Conservation (phyloP, 2,329 filamentous ascomycete species). For the Samsoniella hepiali region DNA sequence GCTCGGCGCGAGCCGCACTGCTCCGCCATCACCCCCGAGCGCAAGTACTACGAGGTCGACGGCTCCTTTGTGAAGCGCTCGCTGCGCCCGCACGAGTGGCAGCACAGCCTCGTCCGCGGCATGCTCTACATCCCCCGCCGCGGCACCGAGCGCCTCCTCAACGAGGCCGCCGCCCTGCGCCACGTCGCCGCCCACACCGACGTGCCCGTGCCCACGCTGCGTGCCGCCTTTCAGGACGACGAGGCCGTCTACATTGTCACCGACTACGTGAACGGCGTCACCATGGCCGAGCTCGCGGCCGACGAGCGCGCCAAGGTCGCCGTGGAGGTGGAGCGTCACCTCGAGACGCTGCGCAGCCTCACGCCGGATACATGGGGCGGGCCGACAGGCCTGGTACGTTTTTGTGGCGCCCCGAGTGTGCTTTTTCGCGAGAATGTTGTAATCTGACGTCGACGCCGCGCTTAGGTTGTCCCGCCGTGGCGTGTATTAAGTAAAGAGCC, state of each 20-base stretch:
- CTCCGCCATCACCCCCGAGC: conserved; percentile 13
- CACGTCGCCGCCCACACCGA: conserved; percentile 22
- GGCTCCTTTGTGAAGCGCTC: conserved; percentile 21
- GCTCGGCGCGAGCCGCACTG: conserved; percentile 17
- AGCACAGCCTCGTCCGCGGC: conserved; percentile 13
- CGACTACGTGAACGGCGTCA: conserved; percentile 21
- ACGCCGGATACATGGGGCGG: background rate
- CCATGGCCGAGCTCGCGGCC: conserved; percentile 18
- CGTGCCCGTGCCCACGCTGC: conserved; percentile 23
- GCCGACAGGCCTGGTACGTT: background rate
- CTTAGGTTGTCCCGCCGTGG: background rate
- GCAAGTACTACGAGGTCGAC: conserved; percentile 19
- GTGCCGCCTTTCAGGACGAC: conserved; percentile 23
- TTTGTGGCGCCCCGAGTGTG: too few relatives aligned
- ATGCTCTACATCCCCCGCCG: conserved; percentile 19
- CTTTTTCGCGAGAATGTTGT: background rate
- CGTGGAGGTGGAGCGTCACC: conserved; percentile 18
- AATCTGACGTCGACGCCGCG: background rate
- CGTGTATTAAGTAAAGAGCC: background rate
- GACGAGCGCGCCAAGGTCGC: conserved; percentile 19
- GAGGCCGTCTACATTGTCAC: conserved; percentile 21
- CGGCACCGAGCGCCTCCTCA: conserved; percentile 22
- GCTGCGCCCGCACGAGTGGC: conserved; percentile 21
- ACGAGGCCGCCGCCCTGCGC: conserved; percentile 21
- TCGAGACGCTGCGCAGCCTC: background rate